These are phyloP conservation scores for Penstemon davidsonii DNA, from an alignment of 257 asterid species.

Conservation along the genomic window DNA sequence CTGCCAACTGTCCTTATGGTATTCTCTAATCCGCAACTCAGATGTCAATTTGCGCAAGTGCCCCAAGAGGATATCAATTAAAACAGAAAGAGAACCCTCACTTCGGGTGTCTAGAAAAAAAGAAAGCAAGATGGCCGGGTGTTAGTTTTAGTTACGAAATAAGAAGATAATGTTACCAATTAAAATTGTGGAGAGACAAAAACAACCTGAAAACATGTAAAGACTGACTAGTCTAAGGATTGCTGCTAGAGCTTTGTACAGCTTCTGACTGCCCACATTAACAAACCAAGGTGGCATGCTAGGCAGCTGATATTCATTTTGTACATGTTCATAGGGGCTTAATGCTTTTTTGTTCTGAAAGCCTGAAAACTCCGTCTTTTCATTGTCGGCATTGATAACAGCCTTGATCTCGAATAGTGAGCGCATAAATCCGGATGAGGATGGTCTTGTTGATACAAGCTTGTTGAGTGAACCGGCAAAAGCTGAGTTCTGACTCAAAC, in stretches of 20 bases:
- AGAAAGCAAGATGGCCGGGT: constrained; percentile 22
- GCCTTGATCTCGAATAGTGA: constrained; percentile 85
- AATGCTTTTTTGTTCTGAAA: constrained; percentile 40
- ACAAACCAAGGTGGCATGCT: constrained; percentile 95
- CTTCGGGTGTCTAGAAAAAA: constrained; percentile 56
- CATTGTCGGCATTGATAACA: constrained; percentile 30
- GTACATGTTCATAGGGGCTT: constrained; percentile 37
- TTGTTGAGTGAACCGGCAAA: constrained; percentile 86
- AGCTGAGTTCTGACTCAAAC: constrained; percentile 84
- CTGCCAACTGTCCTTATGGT: constrained; percentile 73
- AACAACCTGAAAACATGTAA: constrained; percentile 68
- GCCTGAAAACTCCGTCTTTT: constrained; percentile 37
- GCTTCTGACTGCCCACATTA: constrained; percentile 64
- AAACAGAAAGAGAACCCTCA: constrained; percentile 65
- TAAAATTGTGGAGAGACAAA: constrained; percentile 22
- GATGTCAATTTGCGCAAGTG: constrained; percentile 69
- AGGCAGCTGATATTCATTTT: constrained; percentile 62
- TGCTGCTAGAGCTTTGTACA: constrained; percentile 77
- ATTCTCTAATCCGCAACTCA: constrained; percentile 67
- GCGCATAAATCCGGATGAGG: constrained; percentile 72
- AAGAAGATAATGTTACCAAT: constrained; percentile 23
- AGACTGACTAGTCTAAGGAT: constrained; percentile 79
- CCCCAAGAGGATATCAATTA: constrained; percentile 74
- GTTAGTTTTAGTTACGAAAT: constrained; percentile 24
- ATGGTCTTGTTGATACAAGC: constrained; percentile 53